phyloP scores from a whole-genome alignment of 2,329 filamentous ascomycete species.

The Alternaria burnsii region DNA sequence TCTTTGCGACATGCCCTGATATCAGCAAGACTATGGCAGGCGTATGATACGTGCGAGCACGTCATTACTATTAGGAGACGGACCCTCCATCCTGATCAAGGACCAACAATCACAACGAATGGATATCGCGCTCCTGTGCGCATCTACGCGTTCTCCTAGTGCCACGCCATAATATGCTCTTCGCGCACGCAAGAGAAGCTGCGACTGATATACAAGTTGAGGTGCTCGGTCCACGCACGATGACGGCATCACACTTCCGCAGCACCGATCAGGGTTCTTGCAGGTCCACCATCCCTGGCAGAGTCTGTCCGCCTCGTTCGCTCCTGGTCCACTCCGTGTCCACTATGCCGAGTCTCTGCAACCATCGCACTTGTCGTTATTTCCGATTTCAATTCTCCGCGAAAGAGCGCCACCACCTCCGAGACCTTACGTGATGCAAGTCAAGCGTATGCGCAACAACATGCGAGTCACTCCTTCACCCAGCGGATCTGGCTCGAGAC shows the following conservation, averaged over 20 bases:
- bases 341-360: not conserved
- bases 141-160: too few species aligned
- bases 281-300: accelerated
- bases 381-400: not conserved
- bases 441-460: not conserved
- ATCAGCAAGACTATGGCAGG: too few species aligned
- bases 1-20: too few species aligned
- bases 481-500: not conserved
- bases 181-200: too few species aligned
- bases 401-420: not conserved
- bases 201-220: too few species aligned
- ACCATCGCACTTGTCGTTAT: accelerated
- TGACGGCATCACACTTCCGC: too few species aligned
- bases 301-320: accelerated
- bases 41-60: too few species aligned
- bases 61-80: accelerated
- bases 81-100: too few species aligned
- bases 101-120: too few species aligned
- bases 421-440: not conserved
- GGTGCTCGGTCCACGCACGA: too few species aligned
- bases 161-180: too few species aligned
- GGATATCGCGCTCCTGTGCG: accelerated
- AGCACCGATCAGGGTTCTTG: too few species aligned
- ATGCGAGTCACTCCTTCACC: accelerated
- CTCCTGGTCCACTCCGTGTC: not conserved